Conservation (phyloP, 495 filamentous ascomycete genomes). For the Pseudomonodictys pantanalensis region DNA sequence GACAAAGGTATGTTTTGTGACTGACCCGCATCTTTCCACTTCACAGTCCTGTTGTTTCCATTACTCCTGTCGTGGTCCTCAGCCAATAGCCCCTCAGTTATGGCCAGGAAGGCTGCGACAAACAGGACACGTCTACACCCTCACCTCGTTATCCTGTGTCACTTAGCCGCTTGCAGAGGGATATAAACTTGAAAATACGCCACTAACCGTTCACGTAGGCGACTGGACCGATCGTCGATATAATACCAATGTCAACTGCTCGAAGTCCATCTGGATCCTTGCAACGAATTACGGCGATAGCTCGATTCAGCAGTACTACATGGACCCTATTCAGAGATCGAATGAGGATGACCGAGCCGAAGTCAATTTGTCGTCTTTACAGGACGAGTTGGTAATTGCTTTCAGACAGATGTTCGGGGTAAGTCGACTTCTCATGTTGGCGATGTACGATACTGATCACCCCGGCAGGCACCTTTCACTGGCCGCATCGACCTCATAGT, state of each 20-base stretch:
- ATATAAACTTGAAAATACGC: no score
- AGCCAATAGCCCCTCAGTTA: no score
- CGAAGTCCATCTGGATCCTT: slow-evolving; percentile 56
- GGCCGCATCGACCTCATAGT: slow-evolving; percentile 46
- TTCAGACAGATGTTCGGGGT: slow-evolving; percentile 2
- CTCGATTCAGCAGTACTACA: slow-evolving; percentile 33
- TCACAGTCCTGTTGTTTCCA: no score
- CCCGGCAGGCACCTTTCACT: slow-evolving; percentile 37
- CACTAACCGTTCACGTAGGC: no score
- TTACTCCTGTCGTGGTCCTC: no score
- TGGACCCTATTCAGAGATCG: background rate
- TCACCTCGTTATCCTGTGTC: no score
- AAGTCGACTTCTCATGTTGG: background rate
- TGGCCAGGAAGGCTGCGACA: no score
- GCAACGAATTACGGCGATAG: slow-evolving; percentile 51
- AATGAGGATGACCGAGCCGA: background rate
- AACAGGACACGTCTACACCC: no score
- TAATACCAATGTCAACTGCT: slow-evolving; percentile 47
- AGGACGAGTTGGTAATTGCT: slow-evolving; percentile 51
- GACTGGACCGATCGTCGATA: slow-evolving; percentile 49
- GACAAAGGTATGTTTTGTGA: slow-evolving; percentile 14
- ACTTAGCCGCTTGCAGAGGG: no score
- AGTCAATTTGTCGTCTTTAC: background rate
- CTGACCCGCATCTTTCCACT: no score
- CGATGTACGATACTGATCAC: background rate